Base-by-base conservation (phyloP, 164 flowering plant genomes). In the Umbilicus rupestris region DNA sequence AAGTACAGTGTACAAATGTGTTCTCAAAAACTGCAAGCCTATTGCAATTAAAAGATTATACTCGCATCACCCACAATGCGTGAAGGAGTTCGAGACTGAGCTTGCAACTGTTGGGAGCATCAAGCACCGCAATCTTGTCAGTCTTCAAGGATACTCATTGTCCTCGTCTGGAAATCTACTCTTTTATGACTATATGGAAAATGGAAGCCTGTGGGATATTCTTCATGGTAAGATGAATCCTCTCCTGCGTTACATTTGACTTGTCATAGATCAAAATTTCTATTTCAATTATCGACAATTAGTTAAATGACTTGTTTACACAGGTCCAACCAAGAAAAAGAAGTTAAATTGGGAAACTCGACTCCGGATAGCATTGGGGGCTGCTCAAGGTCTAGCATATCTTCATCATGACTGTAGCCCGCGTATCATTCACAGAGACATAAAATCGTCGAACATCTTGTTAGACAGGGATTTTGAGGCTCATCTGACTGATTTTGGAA, bases 331-430 rank as follows among this genome's bases (percentile, higher is more conserved):
- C 2, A 94, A 87, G 82, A 92, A 81, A 81, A 88, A 84, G 75
- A 88, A 79, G 78, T 85, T 95, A 1, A 96, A 86, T 63, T 95
- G 99, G 99, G 89, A 80, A 11, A 81, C 89, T 29, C 94, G 97
- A 12, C 82, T 95, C 3, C 68, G 66, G 20, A 90, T 95, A 70
- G 97, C 99, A 11, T 75, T 84, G 29, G 99, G 99, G 60, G 82
- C 99, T 16, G 97, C 97, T 19, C 88, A 90, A 72, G 99, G 99
- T 65, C 82, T 95, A 11, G 73, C 99, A 5, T 95, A 95, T 72
- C 85, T 95, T 39, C 99, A 95, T 77, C 97, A 95, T 74, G 99
- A 95, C 68, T 95, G 97, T 69, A 88, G 86, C 71, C 97, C 97
- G 1, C 84, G 97, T 0, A 92, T 92, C 62, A 87, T 95, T 67